A percentile compares a stretch with the other conserved stretches of the same genome.
phyloP scores from a whole-genome alignment of 345 rosid genomes.

The Euclidium syriacum region DNA sequence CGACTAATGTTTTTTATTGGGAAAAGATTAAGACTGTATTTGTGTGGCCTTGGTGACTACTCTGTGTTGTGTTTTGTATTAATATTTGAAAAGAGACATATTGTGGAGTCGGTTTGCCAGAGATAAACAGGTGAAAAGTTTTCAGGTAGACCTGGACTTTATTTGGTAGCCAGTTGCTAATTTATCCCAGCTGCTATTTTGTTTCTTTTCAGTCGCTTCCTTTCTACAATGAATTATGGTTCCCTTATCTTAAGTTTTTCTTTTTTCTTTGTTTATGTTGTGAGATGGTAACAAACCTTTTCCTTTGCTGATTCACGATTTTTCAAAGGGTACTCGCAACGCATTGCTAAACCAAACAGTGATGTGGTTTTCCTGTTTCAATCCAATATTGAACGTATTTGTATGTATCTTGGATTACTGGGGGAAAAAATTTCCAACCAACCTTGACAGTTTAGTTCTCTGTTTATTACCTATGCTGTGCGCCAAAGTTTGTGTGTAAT shows the following conservation, averaged over 20 bases:
- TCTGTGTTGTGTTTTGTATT: conserved; percentile 11
- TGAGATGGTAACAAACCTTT: conserved; percentile 11
- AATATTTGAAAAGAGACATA: conserved; percentile 34
- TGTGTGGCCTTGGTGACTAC: conserved; percentile 14
- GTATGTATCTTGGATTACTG: not conserved
- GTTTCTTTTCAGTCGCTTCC: conserved; percentile 7
- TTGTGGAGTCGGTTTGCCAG: conserved; percentile 55
- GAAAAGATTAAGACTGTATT: not conserved
- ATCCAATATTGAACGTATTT: not conserved
- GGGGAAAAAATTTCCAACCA: conserved; percentile 3
- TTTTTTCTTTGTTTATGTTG: conserved; percentile 8
- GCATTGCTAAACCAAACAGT: conserved; percentile 77
- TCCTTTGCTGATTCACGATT: conserved; percentile 53
- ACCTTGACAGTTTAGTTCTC: conserved; percentile 4
- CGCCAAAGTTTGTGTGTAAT: not conserved
- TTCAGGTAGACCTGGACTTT: conserved; percentile 53
- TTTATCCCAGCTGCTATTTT: conserved; percentile 5
- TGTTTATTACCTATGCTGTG: not conserved
- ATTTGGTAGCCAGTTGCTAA: not conserved
- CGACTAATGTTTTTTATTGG: too few relatives aligned
- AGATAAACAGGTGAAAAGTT: conserved; percentile 49
- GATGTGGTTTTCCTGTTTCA: conserved; percentile 41
- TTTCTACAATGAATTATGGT: conserved; percentile 4
- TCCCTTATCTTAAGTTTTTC: conserved; percentile 6
- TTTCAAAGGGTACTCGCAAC: conserved; percentile 82